Evolutionary conservation across 2,329 filamentous ascomycete species (phyloP).

Genomic region (Ascochyta fabae): DNA sequence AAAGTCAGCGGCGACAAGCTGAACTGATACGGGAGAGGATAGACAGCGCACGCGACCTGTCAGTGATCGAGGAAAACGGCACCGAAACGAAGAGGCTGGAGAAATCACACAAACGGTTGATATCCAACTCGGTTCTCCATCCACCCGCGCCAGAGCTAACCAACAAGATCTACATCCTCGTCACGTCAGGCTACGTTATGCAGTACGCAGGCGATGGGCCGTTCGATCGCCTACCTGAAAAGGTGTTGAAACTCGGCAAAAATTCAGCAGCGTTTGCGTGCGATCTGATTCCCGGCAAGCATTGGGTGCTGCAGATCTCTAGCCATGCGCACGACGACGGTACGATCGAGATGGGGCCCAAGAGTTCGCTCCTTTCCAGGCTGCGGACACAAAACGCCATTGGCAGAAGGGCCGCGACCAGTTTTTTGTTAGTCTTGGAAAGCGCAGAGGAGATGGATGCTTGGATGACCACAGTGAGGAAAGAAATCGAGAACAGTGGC

Average conservation of each 20-base stretch:
- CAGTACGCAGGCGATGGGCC: constrained; percentile 76
- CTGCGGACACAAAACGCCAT: constrained; percentile 66
- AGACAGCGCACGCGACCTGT: constrained; percentile 45
- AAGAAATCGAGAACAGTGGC: constrained; percentile 73
- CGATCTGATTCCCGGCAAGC: constrained; percentile 78
- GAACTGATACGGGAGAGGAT: constrained; percentile 49
- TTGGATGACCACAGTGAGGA: constrained; percentile 73
- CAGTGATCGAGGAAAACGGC: constrained; percentile 36
- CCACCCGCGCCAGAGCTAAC: constrained; percentile 68
- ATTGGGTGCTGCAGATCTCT: constrained; percentile 80
- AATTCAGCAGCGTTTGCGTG: constrained; percentile 81
- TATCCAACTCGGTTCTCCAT: constrained; percentile 49
- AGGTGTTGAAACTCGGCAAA: constrained; percentile 72
- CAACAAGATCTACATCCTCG: constrained; percentile 74
- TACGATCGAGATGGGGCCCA: constrained; percentile 46
- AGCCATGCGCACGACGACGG: constrained; percentile 69
- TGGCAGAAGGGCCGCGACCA: constrained; percentile 62
- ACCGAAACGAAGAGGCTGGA: constrained; percentile 44
- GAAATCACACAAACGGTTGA: constrained; percentile 52
- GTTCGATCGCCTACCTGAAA: constrained; percentile 76
- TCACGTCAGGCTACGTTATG: constrained; percentile 73
- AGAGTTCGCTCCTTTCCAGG: constrained; percentile 69
- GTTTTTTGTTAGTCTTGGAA: constrained; percentile 75
- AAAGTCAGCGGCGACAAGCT: constrained; percentile 60
- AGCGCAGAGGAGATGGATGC: constrained; percentile 75